These are phyloP conservation scores for Aphanomyces cochlioides DNA, from an alignment of 352 stramenopile species.

Conservation along the genomic window DNA sequence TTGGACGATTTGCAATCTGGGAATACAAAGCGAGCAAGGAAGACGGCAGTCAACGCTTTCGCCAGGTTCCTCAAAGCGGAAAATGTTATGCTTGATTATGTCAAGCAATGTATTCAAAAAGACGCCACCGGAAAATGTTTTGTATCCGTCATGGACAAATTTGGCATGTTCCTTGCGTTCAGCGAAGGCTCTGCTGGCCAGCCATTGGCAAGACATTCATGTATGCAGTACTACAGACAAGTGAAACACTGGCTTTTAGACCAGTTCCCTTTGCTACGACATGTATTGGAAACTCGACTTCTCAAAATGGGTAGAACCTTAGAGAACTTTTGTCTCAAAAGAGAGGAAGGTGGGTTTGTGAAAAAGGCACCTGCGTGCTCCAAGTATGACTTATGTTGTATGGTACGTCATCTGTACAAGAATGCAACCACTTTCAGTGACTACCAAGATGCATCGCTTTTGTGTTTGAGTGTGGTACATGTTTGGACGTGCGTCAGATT, in stretches of 20 bases:
- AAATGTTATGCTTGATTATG: no score
- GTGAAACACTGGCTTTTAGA: constrained; percentile 17
- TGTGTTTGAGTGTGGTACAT: constrained; percentile 40
- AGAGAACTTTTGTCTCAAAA: constrained; percentile 32
- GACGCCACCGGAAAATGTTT: no score
- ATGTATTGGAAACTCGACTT: constrained; percentile 11
- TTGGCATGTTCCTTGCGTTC: constrained; percentile 12
- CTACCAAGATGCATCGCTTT: constrained; percentile 38
- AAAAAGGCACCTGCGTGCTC: constrained; percentile 39
- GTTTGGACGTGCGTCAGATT: constrained; percentile 38
- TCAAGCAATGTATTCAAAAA: no score
- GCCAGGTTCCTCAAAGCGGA: no score
- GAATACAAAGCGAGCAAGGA: no score
- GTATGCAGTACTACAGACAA: constrained; percentile 25
- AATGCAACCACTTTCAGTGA: constrained; percentile 27
- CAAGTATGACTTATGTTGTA: constrained; percentile 32
- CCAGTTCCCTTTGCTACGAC: constrained; percentile 25
- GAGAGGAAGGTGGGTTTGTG: constrained; percentile 31
- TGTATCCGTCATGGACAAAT: no score
- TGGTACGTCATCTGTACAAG: constrained; percentile 35
- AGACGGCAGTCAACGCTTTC: no score
- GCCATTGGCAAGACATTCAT: constrained; percentile 27
- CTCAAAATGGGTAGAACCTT: constrained; percentile 8
- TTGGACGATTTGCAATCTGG: no score
- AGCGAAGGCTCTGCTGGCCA: constrained; percentile 30